Conservation (phyloP, 768 basidiomycete species). For the Xanthoconium stramineum region DNA sequence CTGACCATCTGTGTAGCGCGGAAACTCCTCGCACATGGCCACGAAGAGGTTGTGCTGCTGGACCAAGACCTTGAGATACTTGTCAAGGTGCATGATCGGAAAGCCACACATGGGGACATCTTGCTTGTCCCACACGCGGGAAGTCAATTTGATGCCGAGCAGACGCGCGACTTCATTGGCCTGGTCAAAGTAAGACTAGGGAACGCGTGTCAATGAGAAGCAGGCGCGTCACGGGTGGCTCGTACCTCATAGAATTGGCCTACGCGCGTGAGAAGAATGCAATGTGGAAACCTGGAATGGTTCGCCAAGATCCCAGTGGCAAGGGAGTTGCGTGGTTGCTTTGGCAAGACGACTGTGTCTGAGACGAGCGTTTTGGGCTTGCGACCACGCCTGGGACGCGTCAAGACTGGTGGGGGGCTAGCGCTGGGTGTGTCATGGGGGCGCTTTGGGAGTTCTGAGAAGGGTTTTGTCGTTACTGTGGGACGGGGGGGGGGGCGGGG, state of each 20-base stretch:
- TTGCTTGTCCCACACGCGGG: conserved; percentile 67
- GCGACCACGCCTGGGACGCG: conserved; percentile 17
- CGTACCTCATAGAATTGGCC: conserved; percentile 94
- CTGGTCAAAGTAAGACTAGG: conserved; percentile 92
- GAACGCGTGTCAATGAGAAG: conserved; percentile 3
- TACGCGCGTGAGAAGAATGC: conserved; percentile 85
- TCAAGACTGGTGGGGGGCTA: neutral
- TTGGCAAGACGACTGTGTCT: conserved; percentile 2
- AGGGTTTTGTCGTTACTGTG: conserved; percentile 47
- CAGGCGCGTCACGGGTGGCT: neutral
- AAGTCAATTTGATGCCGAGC: conserved; percentile 80
- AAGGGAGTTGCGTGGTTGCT: conserved; percentile 46
- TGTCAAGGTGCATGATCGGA: conserved; percentile 80
- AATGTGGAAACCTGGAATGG: conserved; percentile 76
- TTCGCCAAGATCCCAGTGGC: conserved; percentile 72
- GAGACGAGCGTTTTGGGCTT: conserved; percentile 7
- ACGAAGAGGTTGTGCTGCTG: conserved; percentile 82
- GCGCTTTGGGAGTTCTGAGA: conserved; percentile 54
- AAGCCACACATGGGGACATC: conserved; percentile 88
- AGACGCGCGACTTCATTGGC: conserved; percentile 72
- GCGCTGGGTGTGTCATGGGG: conserved; percentile 7
- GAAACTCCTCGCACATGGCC: conserved; percentile 93
- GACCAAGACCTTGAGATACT: conserved; percentile 81
- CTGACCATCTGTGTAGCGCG: conserved; percentile 43
- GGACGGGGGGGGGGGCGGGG: neutral